Evolutionary conservation across 2,329 filamentous ascomycete genomes (phyloP).

Genomic region (Aureobasidium sp.): DNA sequence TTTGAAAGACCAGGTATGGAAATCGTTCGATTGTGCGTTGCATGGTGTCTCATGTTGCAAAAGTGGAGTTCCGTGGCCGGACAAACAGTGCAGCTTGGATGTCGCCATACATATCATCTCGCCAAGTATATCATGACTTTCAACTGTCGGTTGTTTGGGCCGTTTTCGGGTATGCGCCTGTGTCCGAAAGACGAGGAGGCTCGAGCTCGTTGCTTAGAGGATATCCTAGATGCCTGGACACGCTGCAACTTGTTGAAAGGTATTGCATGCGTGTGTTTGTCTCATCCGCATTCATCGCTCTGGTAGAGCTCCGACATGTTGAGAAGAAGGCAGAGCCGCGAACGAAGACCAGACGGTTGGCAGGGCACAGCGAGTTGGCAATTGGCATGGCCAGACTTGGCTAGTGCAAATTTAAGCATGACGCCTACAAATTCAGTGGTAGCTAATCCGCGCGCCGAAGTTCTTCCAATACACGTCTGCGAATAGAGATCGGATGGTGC

Average conservation of each 20-base stretch:
- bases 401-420: not conserved
- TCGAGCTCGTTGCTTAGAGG: not conserved
- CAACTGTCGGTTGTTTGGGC: not conserved
- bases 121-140: not conserved
- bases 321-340: not conserved
- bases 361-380: not conserved
- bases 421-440: not conserved
- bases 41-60: not conserved
- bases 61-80: not conserved
- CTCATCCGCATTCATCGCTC: not conserved
- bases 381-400: not conserved
- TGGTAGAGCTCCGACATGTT: not conserved
- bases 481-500: too few species aligned
- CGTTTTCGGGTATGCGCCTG: not conserved
- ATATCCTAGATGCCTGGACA: too few species aligned
- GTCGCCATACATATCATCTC: not conserved
- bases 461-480: not conserved
- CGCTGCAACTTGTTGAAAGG: not conserved
- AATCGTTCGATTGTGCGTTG: not conserved
- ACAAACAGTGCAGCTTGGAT: not conserved
- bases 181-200: not conserved
- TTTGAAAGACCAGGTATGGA: too few species aligned
- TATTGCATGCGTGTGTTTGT: not conserved
- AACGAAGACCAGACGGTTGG: not conserved
- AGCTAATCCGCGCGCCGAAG: not conserved